Evolutionary conservation across 768 basidiomycete genomes (phyloP), one percentile per base, ranked within the genome.

Genomic region (Mycena rosella): DNA sequence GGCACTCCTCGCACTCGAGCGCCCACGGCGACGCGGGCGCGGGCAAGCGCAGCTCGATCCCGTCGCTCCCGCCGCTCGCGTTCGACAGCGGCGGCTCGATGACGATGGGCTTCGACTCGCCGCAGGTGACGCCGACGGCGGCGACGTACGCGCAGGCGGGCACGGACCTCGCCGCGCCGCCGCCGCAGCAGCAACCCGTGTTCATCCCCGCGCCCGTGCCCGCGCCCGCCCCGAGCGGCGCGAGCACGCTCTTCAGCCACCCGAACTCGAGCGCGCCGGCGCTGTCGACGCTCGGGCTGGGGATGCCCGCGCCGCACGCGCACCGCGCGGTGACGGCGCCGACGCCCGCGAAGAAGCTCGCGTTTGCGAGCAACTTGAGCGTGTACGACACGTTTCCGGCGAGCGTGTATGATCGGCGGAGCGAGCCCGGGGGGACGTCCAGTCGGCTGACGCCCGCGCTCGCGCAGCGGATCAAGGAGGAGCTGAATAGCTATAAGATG

Each of bases 401-500:
- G 24, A 84, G 88, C 34, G 92, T 95, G 67, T 99, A 99, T 81
- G 97, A 99, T 81, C 86, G 98, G 59, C 85, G 96, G 74, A 96
- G 95, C 72, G 97, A 98, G 79, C 96, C 95, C 24, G 96, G 96
- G 52, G 96, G 96, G 52, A 99, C 97, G 29, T 98, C 96, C 91
- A 98, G 96, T 81, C 88, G 94, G 44, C 81, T 99, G 74, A 99
- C 98, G 58, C 98, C 97, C 48, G 90, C 92, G 64, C 83, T 99
- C 74, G 97, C 97, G 44, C 95, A 98, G 84, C 87, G 92, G 74
- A 99, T 99, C 79, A 99, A 99, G 86, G 96, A 97, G 82, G 95
- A 97, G 81, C 84, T 99, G 58, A 99, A 99, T 81, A 95, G 95
- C 62, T 99, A 94, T 82, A 99, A 99, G 86, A 95, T 98, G 93